phyloP scores from a whole-genome alignment of 139 green algal genomes.

The Closterium sp. region DNA sequence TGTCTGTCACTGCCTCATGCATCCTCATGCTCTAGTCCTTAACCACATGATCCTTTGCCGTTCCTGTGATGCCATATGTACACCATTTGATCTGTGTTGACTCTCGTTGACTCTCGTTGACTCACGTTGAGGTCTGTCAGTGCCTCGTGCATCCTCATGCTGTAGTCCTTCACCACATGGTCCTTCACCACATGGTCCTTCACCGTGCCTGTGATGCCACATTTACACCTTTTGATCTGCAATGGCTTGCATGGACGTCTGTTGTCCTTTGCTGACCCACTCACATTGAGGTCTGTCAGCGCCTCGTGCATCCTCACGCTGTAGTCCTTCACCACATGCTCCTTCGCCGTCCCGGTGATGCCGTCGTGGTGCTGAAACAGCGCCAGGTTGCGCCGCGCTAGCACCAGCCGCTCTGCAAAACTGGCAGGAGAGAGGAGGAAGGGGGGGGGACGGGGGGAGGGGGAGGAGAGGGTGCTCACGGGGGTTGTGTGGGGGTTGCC shows the following conservation, averaged over 20 bases:
- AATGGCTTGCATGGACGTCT: neutral
- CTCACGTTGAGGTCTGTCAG: conserved; percentile 29
- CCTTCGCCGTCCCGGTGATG: conserved; percentile 44
- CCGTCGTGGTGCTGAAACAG: too few relatives aligned
- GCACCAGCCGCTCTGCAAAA: too few relatives aligned
- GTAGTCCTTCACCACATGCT: conserved; percentile 43
- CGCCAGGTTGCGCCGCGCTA: too few relatives aligned
- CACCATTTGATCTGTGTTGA: too few relatives aligned
- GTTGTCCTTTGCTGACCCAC: neutral
- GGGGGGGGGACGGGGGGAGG: too few relatives aligned
- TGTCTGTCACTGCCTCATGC: conserved; percentile 21
- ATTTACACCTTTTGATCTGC: neutral
- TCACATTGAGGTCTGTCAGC: conserved; percentile 29
- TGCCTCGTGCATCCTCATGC: conserved; percentile 19
- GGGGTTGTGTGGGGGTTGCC: too few relatives aligned
- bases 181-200: conserved; percentile 23
- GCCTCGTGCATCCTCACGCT: conserved; percentile 26
- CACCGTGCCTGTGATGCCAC: too few relatives aligned
- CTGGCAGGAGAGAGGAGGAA: too few relatives aligned
- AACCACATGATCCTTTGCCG: conserved; percentile 36
- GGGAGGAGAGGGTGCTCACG: too few relatives aligned
- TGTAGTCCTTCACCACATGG: conserved; percentile 40
- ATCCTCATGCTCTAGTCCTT: conserved; percentile 36
- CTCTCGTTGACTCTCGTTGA: neutral
- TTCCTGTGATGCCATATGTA: too few relatives aligned